A percentile compares a stretch with the other conserved stretches of the same genome.
Evolutionary conservation across 202 grass and related monocot genomes (phyloP).

Genomic region (Alloteropsis angusta): DNA sequence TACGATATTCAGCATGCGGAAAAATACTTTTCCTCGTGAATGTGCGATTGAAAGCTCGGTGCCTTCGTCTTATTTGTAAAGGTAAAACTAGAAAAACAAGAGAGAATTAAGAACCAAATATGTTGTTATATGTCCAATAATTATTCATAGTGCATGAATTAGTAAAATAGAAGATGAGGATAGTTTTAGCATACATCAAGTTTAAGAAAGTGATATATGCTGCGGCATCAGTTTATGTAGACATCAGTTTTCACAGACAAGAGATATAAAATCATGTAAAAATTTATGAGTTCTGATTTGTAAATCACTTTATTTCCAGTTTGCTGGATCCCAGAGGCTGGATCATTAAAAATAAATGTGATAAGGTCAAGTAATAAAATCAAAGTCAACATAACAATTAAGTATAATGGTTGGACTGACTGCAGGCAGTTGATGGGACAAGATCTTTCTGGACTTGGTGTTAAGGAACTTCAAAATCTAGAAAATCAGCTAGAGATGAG

Average conservation of each 20-base stretch:
- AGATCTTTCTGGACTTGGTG: constrained; percentile 61
- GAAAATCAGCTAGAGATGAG: constrained; percentile 74
- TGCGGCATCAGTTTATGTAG: neutral
- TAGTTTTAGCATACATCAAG: neutral
- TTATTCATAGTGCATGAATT: neutral
- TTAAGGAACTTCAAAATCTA: constrained; percentile 57
- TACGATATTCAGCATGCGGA: neutral
- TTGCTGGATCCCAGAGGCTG: neutral
- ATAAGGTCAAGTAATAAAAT: neutral
- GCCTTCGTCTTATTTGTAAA: neutral
- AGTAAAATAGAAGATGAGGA: neutral
- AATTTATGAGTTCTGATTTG: neutral
- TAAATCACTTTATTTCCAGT: neutral
- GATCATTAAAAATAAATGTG: neutral
- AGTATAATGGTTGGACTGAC: neutral
- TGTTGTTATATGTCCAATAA: neutral
- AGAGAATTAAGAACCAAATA: constrained; percentile 1
- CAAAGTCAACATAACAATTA: neutral
- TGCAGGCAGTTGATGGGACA: constrained; percentile 83
- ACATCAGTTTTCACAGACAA: constrained; percentile 5
- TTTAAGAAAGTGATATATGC: neutral
- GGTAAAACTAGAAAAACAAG: neutral
- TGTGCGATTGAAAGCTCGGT: neutral
- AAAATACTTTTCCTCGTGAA: neutral
- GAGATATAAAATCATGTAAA: neutral